These are phyloP conservation scores for Pulveroboletus sp. DNA, from an alignment of 768 basidiomycete species.

Conservation along the genomic window DNA sequence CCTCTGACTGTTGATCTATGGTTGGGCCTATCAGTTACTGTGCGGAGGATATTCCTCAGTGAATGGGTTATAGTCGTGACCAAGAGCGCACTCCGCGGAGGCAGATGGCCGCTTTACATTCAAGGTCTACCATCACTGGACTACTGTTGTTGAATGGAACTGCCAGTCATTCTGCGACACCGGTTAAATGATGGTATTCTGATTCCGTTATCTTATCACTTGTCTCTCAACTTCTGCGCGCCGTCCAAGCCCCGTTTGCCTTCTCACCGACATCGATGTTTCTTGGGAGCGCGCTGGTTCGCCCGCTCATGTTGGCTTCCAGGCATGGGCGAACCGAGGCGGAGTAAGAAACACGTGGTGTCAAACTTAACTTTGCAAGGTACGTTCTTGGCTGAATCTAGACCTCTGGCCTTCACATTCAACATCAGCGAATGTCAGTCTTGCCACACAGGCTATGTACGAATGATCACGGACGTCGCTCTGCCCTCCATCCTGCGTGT, in stretches of 20 bases:
- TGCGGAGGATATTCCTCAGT: slow-evolving; percentile 4
- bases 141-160: too few species aligned
- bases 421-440: slow-evolving; percentile 17
- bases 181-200: too few species aligned
- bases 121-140: slow-evolving; percentile 7
- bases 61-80: slow-evolving; percentile 1
- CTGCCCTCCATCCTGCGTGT: slow-evolving; percentile 12
- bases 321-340: neutral
- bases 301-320: neutral
- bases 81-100: slow-evolving; percentile 22
- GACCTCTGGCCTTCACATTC: slow-evolving; percentile 6
- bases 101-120: slow-evolving; percentile 7
- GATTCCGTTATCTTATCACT: slow-evolving; percentile 26
- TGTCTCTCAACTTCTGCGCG: slow-evolving; percentile 11
- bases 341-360: neutral
- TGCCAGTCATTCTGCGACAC: too few species aligned
- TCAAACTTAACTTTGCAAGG: neutral
- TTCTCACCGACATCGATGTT: neutral
- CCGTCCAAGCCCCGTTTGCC: slow-evolving; percentile 20
- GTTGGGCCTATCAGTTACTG: slow-evolving; percentile 2
- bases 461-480: slow-evolving; percentile 1
- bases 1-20: neutral
- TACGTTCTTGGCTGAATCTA: neutral
- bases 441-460: slow-evolving; percentile 1
- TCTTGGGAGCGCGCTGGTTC: slow-evolving; percentile 6